phyloP scores from a whole-genome alignment of 768 basidiomycete species.

The Mycena galopus region DNA sequence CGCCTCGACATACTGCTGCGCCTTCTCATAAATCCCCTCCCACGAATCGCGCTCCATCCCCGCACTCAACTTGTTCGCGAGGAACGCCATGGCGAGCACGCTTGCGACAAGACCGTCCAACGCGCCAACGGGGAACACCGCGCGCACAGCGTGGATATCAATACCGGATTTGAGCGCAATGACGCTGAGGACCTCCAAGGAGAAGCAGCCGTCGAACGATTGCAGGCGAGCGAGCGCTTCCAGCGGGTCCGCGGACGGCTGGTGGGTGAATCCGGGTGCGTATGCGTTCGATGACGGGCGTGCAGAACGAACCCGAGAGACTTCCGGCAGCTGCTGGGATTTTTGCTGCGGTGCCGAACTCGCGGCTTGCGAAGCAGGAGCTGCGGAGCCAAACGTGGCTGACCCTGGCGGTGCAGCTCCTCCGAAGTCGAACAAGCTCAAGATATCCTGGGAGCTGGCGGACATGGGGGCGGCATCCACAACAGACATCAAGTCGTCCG shows the following conservation, averaged over 20 bases:
- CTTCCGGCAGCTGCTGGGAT: neutral
- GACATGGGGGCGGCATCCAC: too few relatives aligned
- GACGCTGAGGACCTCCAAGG: slow-evolving; percentile 18
- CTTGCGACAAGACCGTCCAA: slow-evolving; percentile 24
- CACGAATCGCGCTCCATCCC: slow-evolving; percentile 25
- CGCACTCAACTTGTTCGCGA: slow-evolving; percentile 11
- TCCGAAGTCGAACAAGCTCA: too few relatives aligned
- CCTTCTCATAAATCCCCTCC: slow-evolving; percentile 33
- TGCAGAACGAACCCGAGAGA: too few relatives aligned
- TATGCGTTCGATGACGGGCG: too few relatives aligned
- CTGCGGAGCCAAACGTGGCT: too few relatives aligned
- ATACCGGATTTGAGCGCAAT: slow-evolving; percentile 6
- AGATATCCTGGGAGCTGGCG: too few relatives aligned
- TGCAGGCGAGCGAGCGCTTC: slow-evolving; percentile 35
- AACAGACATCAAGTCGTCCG: too few relatives aligned
- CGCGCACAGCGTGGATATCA: slow-evolving; percentile 2
- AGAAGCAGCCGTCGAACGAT: slow-evolving; percentile 34
- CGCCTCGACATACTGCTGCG: slow-evolving; percentile 16
- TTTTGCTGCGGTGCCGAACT: neutral
- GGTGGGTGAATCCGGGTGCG: too few relatives aligned
- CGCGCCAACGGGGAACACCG: slow-evolving; percentile 1
- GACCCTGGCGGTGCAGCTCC: too few relatives aligned
- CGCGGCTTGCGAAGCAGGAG: neutral
- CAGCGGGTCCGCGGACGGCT: slow-evolving; percentile 13
- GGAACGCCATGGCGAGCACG: slow-evolving; percentile 31